Conservation (phyloP, 345 rosid species). For the Citrus mangshanensis region DNA sequence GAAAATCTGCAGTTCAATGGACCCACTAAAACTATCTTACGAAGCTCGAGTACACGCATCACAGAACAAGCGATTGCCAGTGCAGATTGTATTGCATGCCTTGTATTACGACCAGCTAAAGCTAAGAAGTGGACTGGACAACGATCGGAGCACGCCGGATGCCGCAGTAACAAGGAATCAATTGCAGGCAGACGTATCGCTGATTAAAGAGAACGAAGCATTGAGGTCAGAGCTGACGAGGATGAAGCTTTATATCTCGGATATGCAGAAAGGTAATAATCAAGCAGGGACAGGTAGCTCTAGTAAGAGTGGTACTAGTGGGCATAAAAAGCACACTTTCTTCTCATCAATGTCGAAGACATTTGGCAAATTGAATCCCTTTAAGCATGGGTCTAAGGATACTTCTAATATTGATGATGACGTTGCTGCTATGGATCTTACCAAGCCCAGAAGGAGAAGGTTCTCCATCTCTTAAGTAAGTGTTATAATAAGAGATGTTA, state of each 20-base stretch:
- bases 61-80: slow-evolving; percentile 88
- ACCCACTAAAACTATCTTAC: slow-evolving; percentile 73
- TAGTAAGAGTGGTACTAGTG: slow-evolving; percentile 21
- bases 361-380: slow-evolving; percentile 84
- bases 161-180: slow-evolving; percentile 53
- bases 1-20: slow-evolving; percentile 89
- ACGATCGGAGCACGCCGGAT: slow-evolving; percentile 25
- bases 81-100: slow-evolving; percentile 80
- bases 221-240: slow-evolving; percentile 70
- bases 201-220: slow-evolving; percentile 81
- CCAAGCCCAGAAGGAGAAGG: slow-evolving; percentile 93
- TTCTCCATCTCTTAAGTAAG: slow-evolving; percentile 68
- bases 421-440: slow-evolving; percentile 40
- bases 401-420: slow-evolving; percentile 65
- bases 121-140: slow-evolving; percentile 65
- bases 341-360: slow-evolving; percentile 90
- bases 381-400: slow-evolving; percentile 80
- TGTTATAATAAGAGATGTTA: neutral
- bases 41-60: slow-evolving; percentile 98
- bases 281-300: slow-evolving; percentile 21
- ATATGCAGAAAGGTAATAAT: slow-evolving; percentile 45
- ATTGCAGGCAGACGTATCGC: slow-evolving; percentile 58
- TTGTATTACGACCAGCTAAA: slow-evolving; percentile 88
- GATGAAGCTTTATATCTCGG: slow-evolving; percentile 80
- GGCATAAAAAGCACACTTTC: slow-evolving; percentile 37